phyloP scores from a whole-genome alignment of 1,139 yeast species.

The Geotrichum fermentans region DNA sequence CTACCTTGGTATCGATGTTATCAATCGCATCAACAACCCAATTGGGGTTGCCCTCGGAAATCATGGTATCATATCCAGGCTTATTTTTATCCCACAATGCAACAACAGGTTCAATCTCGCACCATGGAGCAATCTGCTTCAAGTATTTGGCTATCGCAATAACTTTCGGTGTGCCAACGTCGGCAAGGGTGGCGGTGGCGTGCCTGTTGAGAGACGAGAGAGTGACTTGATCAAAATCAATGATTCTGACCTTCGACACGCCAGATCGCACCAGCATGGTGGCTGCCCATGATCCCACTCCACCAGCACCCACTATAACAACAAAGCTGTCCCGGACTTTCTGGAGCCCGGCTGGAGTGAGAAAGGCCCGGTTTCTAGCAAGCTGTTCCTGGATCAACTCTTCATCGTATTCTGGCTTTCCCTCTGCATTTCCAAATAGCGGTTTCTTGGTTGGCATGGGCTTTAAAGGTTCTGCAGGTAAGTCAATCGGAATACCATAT shows the following conservation, averaged over 20 bases:
- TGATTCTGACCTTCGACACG: constrained; percentile 65
- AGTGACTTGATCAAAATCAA: constrained; percentile 95
- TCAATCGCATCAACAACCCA: constrained; percentile 92
- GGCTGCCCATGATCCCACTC: constrained; percentile 96
- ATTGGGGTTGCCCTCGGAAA: constrained; percentile 44
- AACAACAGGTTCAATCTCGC: constrained; percentile 67
- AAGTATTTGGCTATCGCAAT: constrained; percentile 65
- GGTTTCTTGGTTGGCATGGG: constrained; percentile 10
- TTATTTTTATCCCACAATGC: constrained; percentile 63
- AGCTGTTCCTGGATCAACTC: constrained; percentile 82
- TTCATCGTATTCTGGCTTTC: constrained; percentile 47
- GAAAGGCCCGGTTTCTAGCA: constrained; percentile 87
- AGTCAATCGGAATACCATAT: constrained; percentile 17
- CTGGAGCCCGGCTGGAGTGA: constrained; percentile 79
- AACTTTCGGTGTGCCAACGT: constrained; percentile 89
- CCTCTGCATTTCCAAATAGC: constrained; percentile 11
- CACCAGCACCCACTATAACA: constrained; percentile 96
- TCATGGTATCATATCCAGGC: constrained; percentile 37
- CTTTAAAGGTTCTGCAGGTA: not conserved
- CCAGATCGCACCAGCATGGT: constrained; percentile 92
- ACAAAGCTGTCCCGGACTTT: constrained; percentile 68
- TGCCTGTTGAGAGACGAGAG: constrained; percentile 88
- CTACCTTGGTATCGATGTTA: constrained; percentile 91
- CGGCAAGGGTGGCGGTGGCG: constrained; percentile 81
- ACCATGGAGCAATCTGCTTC: constrained; percentile 82